phyloP scores from a whole-genome alignment of 176 grass and related monocot species.

The Typha latifolia region DNA sequence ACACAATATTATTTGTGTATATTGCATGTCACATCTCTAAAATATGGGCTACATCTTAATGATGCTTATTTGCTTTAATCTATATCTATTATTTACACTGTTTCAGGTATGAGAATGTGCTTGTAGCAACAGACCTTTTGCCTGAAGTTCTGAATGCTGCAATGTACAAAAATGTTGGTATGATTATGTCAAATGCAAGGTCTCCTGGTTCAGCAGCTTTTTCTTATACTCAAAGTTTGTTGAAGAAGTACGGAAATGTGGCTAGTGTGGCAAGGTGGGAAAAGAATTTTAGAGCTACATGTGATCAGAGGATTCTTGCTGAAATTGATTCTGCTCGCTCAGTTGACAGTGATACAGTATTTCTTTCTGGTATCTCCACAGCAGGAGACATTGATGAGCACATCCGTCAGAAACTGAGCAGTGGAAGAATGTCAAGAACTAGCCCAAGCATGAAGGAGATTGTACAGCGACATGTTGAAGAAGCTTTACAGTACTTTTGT shows the following conservation, averaged over 20 bases:
- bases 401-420: slow-evolving; percentile 59
- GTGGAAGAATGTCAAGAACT: slow-evolving; percentile 54
- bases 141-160: slow-evolving; percentile 71
- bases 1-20: background rate
- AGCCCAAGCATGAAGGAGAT: slow-evolving; percentile 83
- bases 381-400: slow-evolving; percentile 75
- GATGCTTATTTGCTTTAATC: background rate
- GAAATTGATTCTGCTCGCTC: slow-evolving; percentile 79
- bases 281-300: slow-evolving; percentile 63
- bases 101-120: slow-evolving; percentile 79
- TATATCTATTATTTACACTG: background rate
- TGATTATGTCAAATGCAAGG: slow-evolving; percentile 45
- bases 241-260: slow-evolving; percentile 87
- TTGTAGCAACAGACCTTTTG: slow-evolving; percentile 70
- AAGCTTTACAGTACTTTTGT: slow-evolving; percentile 41
- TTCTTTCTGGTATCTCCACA: slow-evolving; percentile 37
- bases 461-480: slow-evolving; percentile 71
- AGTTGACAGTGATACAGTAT: slow-evolving; percentile 67
- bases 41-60: background rate
- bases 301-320: slow-evolving; percentile 78
- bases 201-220: slow-evolving; percentile 49
- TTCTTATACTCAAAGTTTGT: slow-evolving; percentile 71
- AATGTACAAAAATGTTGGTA: slow-evolving; percentile 36
- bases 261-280: slow-evolving; percentile 76
- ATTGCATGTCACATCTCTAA: background rate